phyloP scores from a whole-genome alignment of 2,329 filamentous ascomycete genomes.

The Talaromyces sp. region DNA sequence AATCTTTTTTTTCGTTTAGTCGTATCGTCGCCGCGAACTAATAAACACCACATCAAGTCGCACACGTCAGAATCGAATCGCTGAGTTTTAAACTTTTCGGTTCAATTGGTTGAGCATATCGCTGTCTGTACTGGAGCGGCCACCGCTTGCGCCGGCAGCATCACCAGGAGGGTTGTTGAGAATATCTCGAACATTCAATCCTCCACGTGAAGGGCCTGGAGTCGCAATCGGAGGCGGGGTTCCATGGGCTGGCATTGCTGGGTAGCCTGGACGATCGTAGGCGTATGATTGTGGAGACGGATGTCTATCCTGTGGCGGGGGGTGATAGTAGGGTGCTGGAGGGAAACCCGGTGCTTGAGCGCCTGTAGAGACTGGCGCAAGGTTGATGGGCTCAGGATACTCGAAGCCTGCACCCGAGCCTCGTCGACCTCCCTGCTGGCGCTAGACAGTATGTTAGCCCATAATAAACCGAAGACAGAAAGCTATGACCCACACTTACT shows the following conservation, averaged over 20 bases:
- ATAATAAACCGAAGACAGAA: not conserved
- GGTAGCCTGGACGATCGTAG: constrained; percentile 42
- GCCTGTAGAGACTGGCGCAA: constrained; percentile 47
- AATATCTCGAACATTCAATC: constrained; percentile 49
- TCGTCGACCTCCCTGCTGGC: constrained; percentile 37
- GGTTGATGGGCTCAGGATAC: constrained; percentile 46
- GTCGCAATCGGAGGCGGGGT: constrained; percentile 41
- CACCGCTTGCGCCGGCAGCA: constrained; percentile 23
- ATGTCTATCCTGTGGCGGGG: constrained; percentile 38
- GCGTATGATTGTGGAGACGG: constrained; percentile 46
- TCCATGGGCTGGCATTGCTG: constrained; percentile 33
- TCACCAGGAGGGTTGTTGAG: constrained; percentile 39
- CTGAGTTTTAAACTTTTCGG: constrained; percentile 32
- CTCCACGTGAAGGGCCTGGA: constrained; percentile 36
- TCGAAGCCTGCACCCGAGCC: constrained; percentile 44
- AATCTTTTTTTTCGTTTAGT: constrained; percentile 5
- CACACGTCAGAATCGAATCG: not conserved
- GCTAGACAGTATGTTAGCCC: constrained; percentile 10
- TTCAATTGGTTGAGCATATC: constrained; percentile 50
- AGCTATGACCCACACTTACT: constrained; percentile 41
- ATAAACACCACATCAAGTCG: not conserved
- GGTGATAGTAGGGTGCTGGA: constrained; percentile 37
- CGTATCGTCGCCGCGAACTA: not conserved
- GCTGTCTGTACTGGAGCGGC: constrained; percentile 47
- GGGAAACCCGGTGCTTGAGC: constrained; percentile 43